These are phyloP conservation scores for Hanseniaspora meyeri DNA, from an alignment of 805 yeast species.

Conservation along the genomic window DNA sequence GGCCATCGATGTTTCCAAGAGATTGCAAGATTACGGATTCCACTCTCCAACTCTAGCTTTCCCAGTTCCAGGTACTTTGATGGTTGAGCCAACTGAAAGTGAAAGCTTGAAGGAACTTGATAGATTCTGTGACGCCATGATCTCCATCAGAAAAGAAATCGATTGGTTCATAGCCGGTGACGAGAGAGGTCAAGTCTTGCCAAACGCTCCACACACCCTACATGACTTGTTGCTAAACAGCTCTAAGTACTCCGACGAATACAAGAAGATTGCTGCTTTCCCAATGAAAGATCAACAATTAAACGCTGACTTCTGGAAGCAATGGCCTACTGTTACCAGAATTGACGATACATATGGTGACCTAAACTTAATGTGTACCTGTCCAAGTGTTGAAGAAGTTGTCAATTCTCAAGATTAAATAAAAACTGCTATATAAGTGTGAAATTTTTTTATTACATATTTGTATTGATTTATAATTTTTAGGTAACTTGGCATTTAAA, in stretches of 20 bases:
- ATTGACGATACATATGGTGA: slow-evolving; percentile 94
- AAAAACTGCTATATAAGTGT: no score
- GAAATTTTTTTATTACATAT: no score
- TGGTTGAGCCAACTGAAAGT: slow-evolving; percentile 97
- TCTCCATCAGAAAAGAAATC: slow-evolving; percentile 73
- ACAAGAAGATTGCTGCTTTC: slow-evolving; percentile 55
- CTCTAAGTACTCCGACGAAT: slow-evolving; percentile 81
- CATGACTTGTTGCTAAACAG: slow-evolving; percentile 55
- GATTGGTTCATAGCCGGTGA: slow-evolving; percentile 55
- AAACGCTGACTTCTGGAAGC: slow-evolving; percentile 38
- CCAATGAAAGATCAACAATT: slow-evolving; percentile 65
- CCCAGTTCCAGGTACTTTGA: slow-evolving; percentile 94
- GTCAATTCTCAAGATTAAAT: slow-evolving; percentile 25
- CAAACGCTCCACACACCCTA: slow-evolving; percentile 86
- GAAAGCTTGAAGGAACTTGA: slow-evolving; percentile 81
- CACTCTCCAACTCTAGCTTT: slow-evolving; percentile 98
- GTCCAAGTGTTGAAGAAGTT: slow-evolving; percentile 74
- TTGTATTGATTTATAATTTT: neutral
- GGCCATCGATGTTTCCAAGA: slow-evolving; percentile 92
- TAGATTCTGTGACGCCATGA: slow-evolving; percentile 78
- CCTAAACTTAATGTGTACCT: slow-evolving; percentile 80
- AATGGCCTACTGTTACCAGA: slow-evolving; percentile 93
- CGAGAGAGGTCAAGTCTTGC: slow-evolving; percentile 55
- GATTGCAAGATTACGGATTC: slow-evolving; percentile 95
- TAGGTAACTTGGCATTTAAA: no score